Evolutionary conservation across 2,329 filamentous ascomycete species (phyloP).

Genomic region (Clonostachys byssicola): DNA sequence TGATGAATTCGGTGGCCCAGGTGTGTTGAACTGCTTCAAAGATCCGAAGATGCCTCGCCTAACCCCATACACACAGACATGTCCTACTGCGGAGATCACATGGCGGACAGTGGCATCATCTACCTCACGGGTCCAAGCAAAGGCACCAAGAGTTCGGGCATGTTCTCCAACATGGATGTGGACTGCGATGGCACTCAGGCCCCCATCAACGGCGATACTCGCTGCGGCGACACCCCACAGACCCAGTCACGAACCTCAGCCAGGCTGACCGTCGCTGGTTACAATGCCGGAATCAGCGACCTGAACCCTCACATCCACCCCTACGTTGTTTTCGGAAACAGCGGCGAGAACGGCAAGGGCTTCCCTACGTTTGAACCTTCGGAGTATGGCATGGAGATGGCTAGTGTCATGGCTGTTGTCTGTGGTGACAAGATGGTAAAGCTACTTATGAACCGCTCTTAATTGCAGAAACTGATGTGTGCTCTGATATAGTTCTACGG

Average conservation of each 20-base stretch:
- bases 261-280: slow-evolving; percentile 23
- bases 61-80: not conserved
- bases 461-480: no score
- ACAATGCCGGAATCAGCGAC: slow-evolving; percentile 30
- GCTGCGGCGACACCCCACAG: slow-evolving; percentile 36
- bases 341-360: slow-evolving; percentile 20
- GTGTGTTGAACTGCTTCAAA: not conserved
- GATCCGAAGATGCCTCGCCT: not conserved
- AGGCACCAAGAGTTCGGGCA: slow-evolving; percentile 7
- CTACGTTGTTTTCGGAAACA: slow-evolving; percentile 51
- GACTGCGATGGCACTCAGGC: slow-evolving; percentile 51
- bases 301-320: slow-evolving; percentile 47
- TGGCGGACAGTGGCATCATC: slow-evolving; percentile 28
- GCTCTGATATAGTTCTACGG: slow-evolving; percentile 34
- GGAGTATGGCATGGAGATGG: slow-evolving; percentile 34
- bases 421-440: slow-evolving; percentile 41
- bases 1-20: not conserved
- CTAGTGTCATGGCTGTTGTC: slow-evolving; percentile 51
- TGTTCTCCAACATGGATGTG: slow-evolving; percentile 51
- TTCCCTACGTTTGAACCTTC: slow-evolving; percentile 31
- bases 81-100: slow-evolving; percentile 35
- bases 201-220: slow-evolving; percentile 26
- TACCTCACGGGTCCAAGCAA: slow-evolving; percentile 33
- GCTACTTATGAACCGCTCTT: no score
- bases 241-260: slow-evolving; percentile 39